Evolutionary conservation across 192 early-diverging fungal genomes (phyloP).

Genomic region (Coemansia sp.): DNA sequence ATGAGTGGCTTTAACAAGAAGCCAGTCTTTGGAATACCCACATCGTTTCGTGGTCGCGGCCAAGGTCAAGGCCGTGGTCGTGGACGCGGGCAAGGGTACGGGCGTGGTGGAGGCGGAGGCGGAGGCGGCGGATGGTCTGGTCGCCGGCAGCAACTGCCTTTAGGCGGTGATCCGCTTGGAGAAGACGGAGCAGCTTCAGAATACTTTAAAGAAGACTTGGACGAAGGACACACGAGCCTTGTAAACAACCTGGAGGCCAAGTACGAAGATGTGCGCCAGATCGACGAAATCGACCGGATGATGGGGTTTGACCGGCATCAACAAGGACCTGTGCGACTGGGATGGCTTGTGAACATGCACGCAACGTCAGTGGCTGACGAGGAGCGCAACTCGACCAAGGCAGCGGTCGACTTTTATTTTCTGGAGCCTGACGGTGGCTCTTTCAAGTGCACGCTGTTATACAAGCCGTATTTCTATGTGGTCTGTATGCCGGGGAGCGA

Average conservation of each 20-base stretch:
- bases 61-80: constrained; percentile 18
- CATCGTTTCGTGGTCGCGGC: constrained; percentile 13
- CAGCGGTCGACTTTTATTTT: constrained; percentile 92
- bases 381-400: constrained; percentile 63
- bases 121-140: constrained; percentile 15
- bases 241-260: constrained; percentile 26
- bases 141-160: constrained; percentile 14
- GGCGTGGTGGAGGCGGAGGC: constrained; percentile 7
- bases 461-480: constrained; percentile 90
- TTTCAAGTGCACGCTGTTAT: constrained; percentile 85
- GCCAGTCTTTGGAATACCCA: constrained; percentile 31
- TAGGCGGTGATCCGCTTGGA: constrained; percentile 8
- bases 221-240: constrained; percentile 17
- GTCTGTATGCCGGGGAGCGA: constrained; percentile 76
- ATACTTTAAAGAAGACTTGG: background rate
- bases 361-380: constrained; percentile 67
- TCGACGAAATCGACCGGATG: constrained; percentile 58
- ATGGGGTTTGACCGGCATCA: constrained; percentile 70
- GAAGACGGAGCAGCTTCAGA: background rate
- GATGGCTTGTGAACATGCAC: constrained; percentile 98
- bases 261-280: constrained; percentile 29
- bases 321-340: constrained; percentile 69
- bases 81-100: constrained; percentile 7
- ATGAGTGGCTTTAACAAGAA: constrained; percentile 18
- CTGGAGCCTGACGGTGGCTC: constrained; percentile 82